These are phyloP conservation scores for Rhizopogon rudus DNA, from an alignment of 768 basidiomycete species.

Conservation along the genomic window DNA sequence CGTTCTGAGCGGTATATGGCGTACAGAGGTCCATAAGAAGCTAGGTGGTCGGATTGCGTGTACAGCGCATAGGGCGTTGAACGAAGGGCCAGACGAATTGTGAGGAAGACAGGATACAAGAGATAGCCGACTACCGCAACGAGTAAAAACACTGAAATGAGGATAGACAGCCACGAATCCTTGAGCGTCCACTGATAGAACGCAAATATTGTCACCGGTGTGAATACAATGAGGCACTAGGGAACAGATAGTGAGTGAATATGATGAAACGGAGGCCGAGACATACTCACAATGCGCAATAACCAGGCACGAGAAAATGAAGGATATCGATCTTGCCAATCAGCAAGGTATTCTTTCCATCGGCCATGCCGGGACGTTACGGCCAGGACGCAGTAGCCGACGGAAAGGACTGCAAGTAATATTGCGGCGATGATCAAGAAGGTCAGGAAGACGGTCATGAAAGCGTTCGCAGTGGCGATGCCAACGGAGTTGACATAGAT, in stretches of 20 bases:
- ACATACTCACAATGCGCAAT: conserved; percentile 57
- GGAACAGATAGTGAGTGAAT: neutral
- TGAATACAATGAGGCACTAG: conserved; percentile 57
- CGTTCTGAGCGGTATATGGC: conserved; percentile 62
- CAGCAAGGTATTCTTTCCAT: conserved; percentile 14
- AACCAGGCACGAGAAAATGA: conserved; percentile 55
- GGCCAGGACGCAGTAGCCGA: conserved; percentile 45
- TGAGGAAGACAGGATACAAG: conserved; percentile 41
- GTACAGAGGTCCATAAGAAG: conserved; percentile 53
- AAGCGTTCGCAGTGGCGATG: conserved; percentile 83
- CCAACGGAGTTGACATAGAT: conserved; percentile 74
- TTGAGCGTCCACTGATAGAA: conserved; percentile 90
- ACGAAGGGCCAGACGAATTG: conserved; percentile 42
- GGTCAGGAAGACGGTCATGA: conserved; percentile 82
- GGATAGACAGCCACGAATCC: conserved; percentile 82
- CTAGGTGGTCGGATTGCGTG: conserved; percentile 31
- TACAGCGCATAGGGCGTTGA: conserved; percentile 34
- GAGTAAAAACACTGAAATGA: conserved; percentile 72
- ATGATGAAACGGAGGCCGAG: neutral
- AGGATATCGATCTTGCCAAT: conserved; percentile 31
- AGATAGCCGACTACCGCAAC: conserved; percentile 46
- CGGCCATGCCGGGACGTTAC: conserved; percentile 15
- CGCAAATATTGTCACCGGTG: conserved; percentile 71
- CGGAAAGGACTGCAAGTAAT: conserved; percentile 41
- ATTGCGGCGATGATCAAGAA: conserved; percentile 66